phyloP scores from a whole-genome alignment of 495 filamentous ascomycete species.

The Symbiotaphrina buchneri region DNA sequence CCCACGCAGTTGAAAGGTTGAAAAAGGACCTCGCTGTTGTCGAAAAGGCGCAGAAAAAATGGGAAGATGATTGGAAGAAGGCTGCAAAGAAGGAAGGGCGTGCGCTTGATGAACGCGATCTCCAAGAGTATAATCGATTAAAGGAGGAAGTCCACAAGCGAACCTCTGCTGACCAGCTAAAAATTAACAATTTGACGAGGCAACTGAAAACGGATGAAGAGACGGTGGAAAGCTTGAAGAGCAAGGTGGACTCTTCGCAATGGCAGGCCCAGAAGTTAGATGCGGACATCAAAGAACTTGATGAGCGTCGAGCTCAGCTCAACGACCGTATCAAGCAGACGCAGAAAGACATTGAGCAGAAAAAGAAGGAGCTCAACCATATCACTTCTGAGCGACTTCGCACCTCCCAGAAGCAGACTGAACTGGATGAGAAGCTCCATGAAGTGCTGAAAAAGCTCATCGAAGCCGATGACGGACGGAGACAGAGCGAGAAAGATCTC shows the following conservation, averaged over 20 bases:
- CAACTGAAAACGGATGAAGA: conserved; percentile 78
- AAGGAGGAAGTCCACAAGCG: conserved; percentile 71
- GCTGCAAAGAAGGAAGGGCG: conserved; percentile 64
- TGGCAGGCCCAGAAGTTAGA: conserved; percentile 51
- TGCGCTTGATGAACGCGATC: conserved; percentile 64
- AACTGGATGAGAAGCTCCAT: conserved; percentile 76
- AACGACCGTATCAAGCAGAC: conserved; percentile 39
- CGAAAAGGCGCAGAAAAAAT: conserved; percentile 73
- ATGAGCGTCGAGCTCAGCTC: conserved; percentile 36
- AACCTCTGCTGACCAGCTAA: conserved; percentile 58
- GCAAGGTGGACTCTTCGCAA: conserved; percentile 61
- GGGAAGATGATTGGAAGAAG: conserved; percentile 71
- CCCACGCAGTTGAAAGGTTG: conserved; percentile 37
- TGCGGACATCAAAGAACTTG: conserved; percentile 42
- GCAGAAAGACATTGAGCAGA: conserved; percentile 55
- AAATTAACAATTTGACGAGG: conserved; percentile 62
- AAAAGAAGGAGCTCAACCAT: conserved; percentile 77
- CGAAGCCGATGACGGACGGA: conserved; percentile 61
- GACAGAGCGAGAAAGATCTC: conserved; percentile 63
- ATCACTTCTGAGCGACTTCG: conserved; percentile 68
- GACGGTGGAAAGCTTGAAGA: conserved; percentile 62
- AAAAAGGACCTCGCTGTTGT: conserved; percentile 64
- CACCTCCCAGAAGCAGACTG: conserved; percentile 54
- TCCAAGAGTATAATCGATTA: conserved; percentile 75
- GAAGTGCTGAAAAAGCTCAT: conserved; percentile 56